Conservation (phyloP, 2,329 filamentous ascomycete genomes). For the Chalaropsis ovoidea region DNA sequence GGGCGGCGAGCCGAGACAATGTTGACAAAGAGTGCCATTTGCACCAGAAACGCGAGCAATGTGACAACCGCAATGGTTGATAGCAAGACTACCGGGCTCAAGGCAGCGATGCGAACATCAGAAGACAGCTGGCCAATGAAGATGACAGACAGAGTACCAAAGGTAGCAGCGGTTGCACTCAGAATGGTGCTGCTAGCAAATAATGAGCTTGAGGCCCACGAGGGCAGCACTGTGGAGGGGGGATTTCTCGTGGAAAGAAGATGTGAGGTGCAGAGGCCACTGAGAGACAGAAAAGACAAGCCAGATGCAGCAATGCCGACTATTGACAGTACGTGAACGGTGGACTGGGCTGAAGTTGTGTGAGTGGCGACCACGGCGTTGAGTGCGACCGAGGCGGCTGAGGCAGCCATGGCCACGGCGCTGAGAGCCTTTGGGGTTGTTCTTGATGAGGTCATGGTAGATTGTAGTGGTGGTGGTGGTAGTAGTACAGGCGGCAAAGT, state of each 20-base stretch:
- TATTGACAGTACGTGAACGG: conserved; percentile 23
- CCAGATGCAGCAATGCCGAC: conserved; percentile 20
- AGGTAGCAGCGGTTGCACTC: conserved; percentile 14
- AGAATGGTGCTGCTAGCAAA: conserved; percentile 22
- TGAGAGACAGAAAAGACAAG: conserved; percentile 16
- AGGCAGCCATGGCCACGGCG: conserved; percentile 18
- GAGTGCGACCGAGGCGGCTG: conserved; percentile 20
- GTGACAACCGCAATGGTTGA: conserved; percentile 19
- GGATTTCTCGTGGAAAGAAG: neutral
- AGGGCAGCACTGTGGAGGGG: conserved; percentile 3
- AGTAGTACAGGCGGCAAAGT: conserved; percentile 3
- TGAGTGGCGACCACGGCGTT: conserved; percentile 19
- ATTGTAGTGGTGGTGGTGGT: conserved; percentile 12
- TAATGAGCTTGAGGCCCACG: conserved; percentile 7
- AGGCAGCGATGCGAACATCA: neutral
- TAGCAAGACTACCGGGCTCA: conserved; percentile 19
- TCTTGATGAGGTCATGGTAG: conserved; percentile 17
- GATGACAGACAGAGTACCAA: conserved; percentile 22
- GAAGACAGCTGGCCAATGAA: conserved; percentile 22
- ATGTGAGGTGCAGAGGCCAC: conserved; percentile 18
- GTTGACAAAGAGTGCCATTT: conserved; percentile 20
- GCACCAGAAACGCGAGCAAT: conserved; percentile 20
- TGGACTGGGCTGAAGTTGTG: conserved; percentile 18
- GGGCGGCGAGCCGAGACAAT: conserved; percentile 20
- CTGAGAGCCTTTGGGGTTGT: conserved; percentile 19